These are phyloP conservation scores for Neospermospora avenae DNA, from an alignment of 2,329 filamentous ascomycete species.

Conservation along the genomic window DNA sequence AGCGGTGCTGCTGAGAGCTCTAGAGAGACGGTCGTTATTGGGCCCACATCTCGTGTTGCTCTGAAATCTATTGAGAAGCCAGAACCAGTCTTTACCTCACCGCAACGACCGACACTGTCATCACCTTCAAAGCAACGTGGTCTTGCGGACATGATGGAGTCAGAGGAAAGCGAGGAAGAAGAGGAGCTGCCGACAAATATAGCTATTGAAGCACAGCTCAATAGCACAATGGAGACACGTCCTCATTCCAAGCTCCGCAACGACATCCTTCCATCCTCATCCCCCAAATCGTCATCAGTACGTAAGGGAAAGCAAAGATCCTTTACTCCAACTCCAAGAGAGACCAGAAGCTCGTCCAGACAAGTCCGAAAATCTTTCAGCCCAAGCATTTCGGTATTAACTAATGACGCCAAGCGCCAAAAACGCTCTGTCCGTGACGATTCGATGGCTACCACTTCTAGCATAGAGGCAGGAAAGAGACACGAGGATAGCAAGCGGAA, in stretches of 20 bases:
- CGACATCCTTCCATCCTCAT: not conserved
- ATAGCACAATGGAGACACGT: not conserved
- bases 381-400: constrained; percentile 2
- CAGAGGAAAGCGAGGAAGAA: constrained; percentile 21
- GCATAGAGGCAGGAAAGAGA: constrained; percentile 13
- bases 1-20: not conserved
- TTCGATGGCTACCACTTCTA: constrained; percentile 19
- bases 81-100: constrained; percentile 7
- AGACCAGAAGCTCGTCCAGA: not conserved
- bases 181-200: not conserved
- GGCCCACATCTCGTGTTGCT: not conserved
- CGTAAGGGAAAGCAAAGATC: not conserved
- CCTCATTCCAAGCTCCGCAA: not conserved
- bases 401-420: not conserved
- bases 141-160: constrained; percentile 14
- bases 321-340: not conserved
- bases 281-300: not conserved
- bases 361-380: not conserved
- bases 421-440: not conserved
- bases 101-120: constrained; percentile 26
- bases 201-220: constrained; percentile 3
- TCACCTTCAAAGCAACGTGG: constrained; percentile 22
- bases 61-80: not conserved
- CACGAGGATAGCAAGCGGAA: constrained; percentile 15
- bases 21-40: not conserved